A percentile compares a stretch with the other conserved stretches of the same genome.
phyloP scores from a whole-genome alignment of 2,329 filamentous ascomycete genomes.

The Onygenales sp. region DNA sequence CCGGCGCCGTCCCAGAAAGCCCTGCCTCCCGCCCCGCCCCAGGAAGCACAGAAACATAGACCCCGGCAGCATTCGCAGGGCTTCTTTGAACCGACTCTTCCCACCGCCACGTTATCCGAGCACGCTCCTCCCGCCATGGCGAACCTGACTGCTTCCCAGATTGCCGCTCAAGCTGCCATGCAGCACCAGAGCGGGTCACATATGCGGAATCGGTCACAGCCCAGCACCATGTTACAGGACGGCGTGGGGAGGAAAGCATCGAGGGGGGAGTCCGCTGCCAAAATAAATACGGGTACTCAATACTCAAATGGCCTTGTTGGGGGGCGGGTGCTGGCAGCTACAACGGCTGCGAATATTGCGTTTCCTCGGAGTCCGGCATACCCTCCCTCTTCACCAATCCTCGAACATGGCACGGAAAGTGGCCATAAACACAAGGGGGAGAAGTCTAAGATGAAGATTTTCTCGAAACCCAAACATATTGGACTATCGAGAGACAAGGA shows the following conservation, averaged over 20 bases:
- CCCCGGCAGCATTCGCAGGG: constrained; percentile 52
- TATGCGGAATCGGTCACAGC: constrained; percentile 47
- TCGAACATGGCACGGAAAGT: constrained; percentile 10
- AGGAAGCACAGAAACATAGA: constrained; percentile 30
- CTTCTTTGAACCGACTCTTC: constrained; percentile 57
- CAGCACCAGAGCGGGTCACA: constrained; percentile 36
- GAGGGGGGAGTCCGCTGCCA: constrained; percentile 27
- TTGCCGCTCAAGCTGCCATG: constrained; percentile 59
- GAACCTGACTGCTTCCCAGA: constrained; percentile 49
- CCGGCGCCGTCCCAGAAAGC: constrained; percentile 21
- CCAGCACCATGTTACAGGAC: constrained; percentile 34
- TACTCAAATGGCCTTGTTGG: constrained; percentile 45
- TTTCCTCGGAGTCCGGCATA: constrained; percentile 45
- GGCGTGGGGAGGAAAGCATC: constrained; percentile 21
- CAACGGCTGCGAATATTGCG: constrained; percentile 52
- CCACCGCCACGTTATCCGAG: constrained; percentile 40
- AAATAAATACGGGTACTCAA: constrained; percentile 17
- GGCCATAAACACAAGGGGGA: constrained; percentile 43
- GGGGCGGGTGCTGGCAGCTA: constrained; percentile 45
- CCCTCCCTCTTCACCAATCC: constrained; percentile 12
- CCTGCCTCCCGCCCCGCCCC: constrained; percentile 27
- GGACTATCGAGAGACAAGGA: constrained; percentile 53
- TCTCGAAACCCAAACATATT: constrained; percentile 58
- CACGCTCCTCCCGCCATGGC: constrained; percentile 28
- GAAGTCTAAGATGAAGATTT: constrained; percentile 59